Percentiles rank a stretch among this genome's conserved stretches.
These are phyloP conservation scores for Ophiocordyceps camponoti-floridani DNA, from an alignment of 2,329 filamentous ascomycete genomes.

Conservation along the genomic window DNA sequence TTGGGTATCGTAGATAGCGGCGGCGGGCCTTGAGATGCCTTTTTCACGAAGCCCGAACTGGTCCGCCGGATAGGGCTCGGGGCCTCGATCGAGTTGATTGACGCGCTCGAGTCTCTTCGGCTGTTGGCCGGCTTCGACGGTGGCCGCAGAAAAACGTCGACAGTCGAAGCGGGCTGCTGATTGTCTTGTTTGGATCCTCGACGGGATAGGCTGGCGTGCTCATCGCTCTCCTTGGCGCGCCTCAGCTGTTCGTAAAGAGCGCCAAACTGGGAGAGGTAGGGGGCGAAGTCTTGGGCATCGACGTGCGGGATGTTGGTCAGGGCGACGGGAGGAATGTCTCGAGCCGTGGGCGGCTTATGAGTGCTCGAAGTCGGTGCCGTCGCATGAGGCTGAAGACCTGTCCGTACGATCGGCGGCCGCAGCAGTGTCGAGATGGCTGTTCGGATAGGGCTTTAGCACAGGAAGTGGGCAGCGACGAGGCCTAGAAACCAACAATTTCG, in stretches of 20 bases:
- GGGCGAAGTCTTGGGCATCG: slow-evolving; percentile 60
- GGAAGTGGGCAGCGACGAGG: background rate
- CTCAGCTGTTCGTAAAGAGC: slow-evolving; percentile 79
- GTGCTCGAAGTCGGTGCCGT: slow-evolving; percentile 49
- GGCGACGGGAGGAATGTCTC: slow-evolving; percentile 84
- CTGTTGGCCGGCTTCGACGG: slow-evolving; percentile 9
- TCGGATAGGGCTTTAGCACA: background rate
- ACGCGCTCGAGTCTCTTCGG: slow-evolving; percentile 21
- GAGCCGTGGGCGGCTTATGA: slow-evolving; percentile 67
- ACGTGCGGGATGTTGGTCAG: slow-evolving; percentile 76
- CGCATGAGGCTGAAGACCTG: slow-evolving; percentile 67
- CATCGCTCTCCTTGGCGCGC: slow-evolving; percentile 60
- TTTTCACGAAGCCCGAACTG: slow-evolving; percentile 32
- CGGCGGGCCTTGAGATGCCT: slow-evolving; percentile 53
- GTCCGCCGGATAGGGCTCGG: slow-evolving; percentile 23
- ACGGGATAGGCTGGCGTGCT: slow-evolving; percentile 33
- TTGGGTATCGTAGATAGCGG: slow-evolving; percentile 80
- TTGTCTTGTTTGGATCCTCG: slow-evolving; percentile 25
- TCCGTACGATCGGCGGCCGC: slow-evolving; percentile 76
- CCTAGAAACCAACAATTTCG: slow-evolving; percentile 51
- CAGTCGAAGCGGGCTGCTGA: slow-evolving; percentile 11
- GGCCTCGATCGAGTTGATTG: slow-evolving; percentile 29
- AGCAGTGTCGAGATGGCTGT: slow-evolving; percentile 84
- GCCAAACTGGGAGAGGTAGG: slow-evolving; percentile 74
- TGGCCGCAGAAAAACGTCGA: slow-evolving; percentile 30